Evolutionary conservation across 2,329 filamentous ascomycete genomes (phyloP).

Genomic region (Ceratocystiopsis sp.): DNA sequence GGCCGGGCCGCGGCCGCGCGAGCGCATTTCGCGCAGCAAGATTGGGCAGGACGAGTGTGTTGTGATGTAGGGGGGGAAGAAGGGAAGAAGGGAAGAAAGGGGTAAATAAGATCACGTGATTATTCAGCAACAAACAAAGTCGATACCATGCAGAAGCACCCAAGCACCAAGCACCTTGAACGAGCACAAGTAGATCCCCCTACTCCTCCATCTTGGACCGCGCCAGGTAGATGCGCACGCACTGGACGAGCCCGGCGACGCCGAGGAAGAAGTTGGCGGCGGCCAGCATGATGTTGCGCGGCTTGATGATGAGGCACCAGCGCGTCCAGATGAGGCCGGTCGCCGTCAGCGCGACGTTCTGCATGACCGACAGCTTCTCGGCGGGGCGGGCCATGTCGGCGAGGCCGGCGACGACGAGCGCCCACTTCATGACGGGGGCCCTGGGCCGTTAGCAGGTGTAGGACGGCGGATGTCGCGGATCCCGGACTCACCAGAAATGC

Average conservation of each 20-base stretch:
- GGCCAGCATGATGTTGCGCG: conserved; percentile 84
- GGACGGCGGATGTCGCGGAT: not conserved
- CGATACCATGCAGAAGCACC: too few species aligned
- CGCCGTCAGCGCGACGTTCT: conserved; percentile 77
- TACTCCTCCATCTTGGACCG: not conserved
- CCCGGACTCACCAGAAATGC: conserved; percentile 68
- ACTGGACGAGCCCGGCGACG: conserved; percentile 69
- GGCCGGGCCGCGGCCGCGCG: conserved; percentile 53
- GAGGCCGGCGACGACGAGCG: conserved; percentile 77
- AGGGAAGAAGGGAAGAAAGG: not conserved
- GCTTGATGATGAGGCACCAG: conserved; percentile 96
- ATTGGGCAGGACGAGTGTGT: conserved; percentile 73
- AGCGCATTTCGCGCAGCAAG: conserved; percentile 66
- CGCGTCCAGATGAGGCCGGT: conserved; percentile 96
- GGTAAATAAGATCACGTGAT: too few species aligned
- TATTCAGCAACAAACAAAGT: too few species aligned
- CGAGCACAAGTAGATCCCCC: not conserved
- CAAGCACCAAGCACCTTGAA: too few species aligned
- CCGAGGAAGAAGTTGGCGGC: conserved; percentile 98
- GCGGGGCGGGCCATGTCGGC: conserved; percentile 83
- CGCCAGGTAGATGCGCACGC: conserved; percentile 50
- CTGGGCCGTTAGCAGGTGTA: conserved; percentile 22
- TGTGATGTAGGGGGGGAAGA: conserved; percentile 47
- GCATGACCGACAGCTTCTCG: conserved; percentile 80
- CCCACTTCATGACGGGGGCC: conserved; percentile 97